A percentile compares a stretch with the other conserved stretches of the same genome.
These are phyloP conservation scores for Schrenkiella parvula DNA, from an alignment of 345 rosid species.

Conservation along the genomic window DNA sequence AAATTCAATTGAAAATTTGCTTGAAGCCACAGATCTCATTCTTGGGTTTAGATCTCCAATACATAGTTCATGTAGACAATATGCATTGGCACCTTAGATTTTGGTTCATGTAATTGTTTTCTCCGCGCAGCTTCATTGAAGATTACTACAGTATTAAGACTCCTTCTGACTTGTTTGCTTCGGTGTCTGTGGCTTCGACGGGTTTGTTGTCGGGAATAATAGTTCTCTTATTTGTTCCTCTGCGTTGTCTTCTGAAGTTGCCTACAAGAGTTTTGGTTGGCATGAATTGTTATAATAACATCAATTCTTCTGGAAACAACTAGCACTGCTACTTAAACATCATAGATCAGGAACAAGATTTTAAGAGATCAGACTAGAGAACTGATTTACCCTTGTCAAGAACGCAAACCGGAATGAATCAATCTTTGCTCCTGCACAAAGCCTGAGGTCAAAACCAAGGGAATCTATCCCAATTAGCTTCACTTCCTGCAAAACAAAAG, in stretches of 20 bases:
- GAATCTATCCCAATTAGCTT: conserved; percentile 63
- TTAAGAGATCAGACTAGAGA: background rate
- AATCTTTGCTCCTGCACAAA: conserved; percentile 80
- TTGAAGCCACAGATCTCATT: conserved; percentile 2
- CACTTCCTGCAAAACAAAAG: conserved; percentile 53
- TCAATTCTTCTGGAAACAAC: background rate
- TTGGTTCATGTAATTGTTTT: conserved; percentile 18
- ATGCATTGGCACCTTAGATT: background rate
- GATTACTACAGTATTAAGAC: background rate
- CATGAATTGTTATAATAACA: background rate
- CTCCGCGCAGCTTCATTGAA: background rate
- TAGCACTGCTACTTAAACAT: background rate
- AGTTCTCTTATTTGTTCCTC: conserved; percentile 72
- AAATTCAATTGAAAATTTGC: conserved; percentile 13
- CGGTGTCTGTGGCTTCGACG: conserved; percentile 26
- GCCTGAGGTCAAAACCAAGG: conserved; percentile 76
- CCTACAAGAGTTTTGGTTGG: conserved; percentile 44
- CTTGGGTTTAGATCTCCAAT: conserved; percentile 1
- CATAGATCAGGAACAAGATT: background rate
- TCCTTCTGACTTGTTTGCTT: conserved; percentile 50
- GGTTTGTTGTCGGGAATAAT: conserved; percentile 50
- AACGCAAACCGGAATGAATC: conserved; percentile 78
- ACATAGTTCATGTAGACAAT: conserved; percentile 6
- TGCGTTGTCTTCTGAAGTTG: conserved; percentile 71
- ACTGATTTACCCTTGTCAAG: conserved; percentile 51